Conservation (phyloP, 1,284 basidiomycete genomes). For the Trametes polyzona region DNA sequence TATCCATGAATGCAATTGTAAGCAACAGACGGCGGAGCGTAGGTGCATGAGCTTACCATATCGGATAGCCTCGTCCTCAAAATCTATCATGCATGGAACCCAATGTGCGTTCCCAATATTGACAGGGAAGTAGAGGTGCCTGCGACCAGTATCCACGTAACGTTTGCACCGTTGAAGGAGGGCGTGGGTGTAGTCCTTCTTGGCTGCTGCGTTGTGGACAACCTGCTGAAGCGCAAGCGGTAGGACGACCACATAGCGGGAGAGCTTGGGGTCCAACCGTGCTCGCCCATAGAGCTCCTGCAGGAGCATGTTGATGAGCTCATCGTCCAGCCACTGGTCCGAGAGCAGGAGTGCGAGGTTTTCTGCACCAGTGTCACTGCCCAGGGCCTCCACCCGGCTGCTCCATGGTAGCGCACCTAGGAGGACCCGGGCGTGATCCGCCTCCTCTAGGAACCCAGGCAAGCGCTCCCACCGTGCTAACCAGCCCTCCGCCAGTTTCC, state of each 20-base stretch:
- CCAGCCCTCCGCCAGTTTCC: background rate
- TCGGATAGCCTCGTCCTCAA: background rate
- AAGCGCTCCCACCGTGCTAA: background rate
- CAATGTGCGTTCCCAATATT: background rate
- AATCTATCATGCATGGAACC: background rate
- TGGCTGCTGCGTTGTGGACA: background rate
- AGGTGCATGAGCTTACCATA: background rate
- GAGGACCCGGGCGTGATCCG: background rate
- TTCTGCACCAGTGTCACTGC: background rate
- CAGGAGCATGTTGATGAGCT: constrained; percentile 3
- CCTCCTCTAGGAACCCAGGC: background rate
- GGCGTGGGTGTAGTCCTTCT: background rate
- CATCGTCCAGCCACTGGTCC: constrained; percentile 4
- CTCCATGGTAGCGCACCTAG: background rate
- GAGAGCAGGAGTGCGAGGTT: background rate
- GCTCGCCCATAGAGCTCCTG: background rate
- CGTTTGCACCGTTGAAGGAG: background rate
- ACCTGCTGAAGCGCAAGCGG: background rate
- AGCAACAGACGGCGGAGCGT: no score
- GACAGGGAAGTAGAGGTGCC: constrained; percentile 3
- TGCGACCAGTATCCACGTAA: background rate
- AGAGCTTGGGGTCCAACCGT: background rate
- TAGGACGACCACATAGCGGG: background rate
- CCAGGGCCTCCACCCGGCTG: background rate
- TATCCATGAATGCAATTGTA: background rate